Base-by-base conservation (phyloP, 768 basidiomycete genomes). In the Podaxis sp. region DNA sequence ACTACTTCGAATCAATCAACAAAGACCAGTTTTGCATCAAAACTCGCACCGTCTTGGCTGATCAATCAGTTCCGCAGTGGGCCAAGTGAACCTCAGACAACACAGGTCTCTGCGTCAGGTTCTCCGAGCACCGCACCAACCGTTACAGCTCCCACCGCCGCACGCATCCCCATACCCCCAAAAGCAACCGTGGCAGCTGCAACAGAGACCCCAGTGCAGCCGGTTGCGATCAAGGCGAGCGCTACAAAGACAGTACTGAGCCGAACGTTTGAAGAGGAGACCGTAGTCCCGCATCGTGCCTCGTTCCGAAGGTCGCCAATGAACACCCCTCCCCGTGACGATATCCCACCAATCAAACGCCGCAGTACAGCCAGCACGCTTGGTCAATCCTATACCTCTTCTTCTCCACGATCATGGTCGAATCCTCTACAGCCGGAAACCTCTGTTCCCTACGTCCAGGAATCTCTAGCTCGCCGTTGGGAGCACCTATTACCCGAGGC, bases 391-490 rank as follows among this genome's bases (percentile, higher is more conserved):
- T 71, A 79, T 1, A 72, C 82, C 5, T 81, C 84, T 4, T 83
- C 84, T 12, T 83, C 85, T 7, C 83, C 75, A 57, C 72, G 74
- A 33, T 68, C 75, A 17, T 77, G 82, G 7, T 77, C 83, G 37
- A 93, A 93, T 64, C 93, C 93, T 0, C 89, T 87, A 0, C 85
- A 84, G 49, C 87, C 86, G 1, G 79, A 81, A 47, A 74, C 81
- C 4, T 73, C 80, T 0, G 79, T 89, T 11, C 81, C 89, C 0
- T 83, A 87, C 61, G 76, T 82, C 0, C 88, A 90, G 64, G 81
- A 85, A 1, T 87, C 86, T 11, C 84, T 94, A n/a, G 93, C 94
- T 2, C 80, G 91, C 47, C 79, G 95, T 19, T 98, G 96, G 95
- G 88, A 96, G 66, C 93, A 96, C 70, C 83, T 90, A 63, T 89